These are phyloP conservation scores for Gentiana straminea DNA, from an alignment of 257 asterid species.

Conservation along the genomic window DNA sequence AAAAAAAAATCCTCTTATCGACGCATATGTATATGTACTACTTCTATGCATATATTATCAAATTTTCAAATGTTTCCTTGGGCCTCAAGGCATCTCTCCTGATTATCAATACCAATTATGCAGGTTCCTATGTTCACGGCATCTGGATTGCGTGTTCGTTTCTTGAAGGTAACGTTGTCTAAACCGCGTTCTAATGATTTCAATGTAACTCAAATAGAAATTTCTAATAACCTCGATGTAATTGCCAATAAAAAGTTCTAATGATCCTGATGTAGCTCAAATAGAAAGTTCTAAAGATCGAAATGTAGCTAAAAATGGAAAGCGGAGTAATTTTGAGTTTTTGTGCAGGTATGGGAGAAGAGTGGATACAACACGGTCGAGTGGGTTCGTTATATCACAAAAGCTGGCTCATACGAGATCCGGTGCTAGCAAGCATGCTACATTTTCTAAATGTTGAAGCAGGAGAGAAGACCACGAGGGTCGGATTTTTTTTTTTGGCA, in stretches of 20 bases:
- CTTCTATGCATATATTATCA: too few relatives aligned
- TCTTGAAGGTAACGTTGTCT: slow-evolving; percentile 61
- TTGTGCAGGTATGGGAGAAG: slow-evolving; percentile 96
- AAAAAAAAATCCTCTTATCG: too few relatives aligned
- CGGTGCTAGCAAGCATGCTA: slow-evolving; percentile 45
- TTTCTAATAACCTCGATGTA: too few relatives aligned
- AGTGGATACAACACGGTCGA: slow-evolving; percentile 98
- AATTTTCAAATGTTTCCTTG: too few relatives aligned
- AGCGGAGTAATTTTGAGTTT: slow-evolving; percentile 7
- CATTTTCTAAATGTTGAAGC: not conserved
- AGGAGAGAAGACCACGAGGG: not conserved
- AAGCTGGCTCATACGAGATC: slow-evolving; percentile 96
- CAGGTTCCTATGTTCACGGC: slow-evolving; percentile 99
- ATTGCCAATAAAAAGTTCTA: too few relatives aligned
- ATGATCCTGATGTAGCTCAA: too few relatives aligned
- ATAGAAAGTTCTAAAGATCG: too few relatives aligned
- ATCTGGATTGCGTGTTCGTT: slow-evolving; percentile 96
- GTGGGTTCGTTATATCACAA: slow-evolving; percentile 98
- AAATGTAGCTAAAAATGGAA: not conserved
- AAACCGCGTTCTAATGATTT: not conserved
- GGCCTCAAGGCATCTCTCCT: too few relatives aligned
- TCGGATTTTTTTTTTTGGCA: not conserved
- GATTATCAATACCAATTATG: slow-evolving; percentile 1
- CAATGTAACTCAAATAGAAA: not conserved
- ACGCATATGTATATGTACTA: too few relatives aligned